A percentile compares a stretch with the other conserved stretches of the same genome.
Evolutionary conservation across 495 filamentous ascomycete genomes (phyloP).

Genomic region (Aspergillus ellipticus): DNA sequence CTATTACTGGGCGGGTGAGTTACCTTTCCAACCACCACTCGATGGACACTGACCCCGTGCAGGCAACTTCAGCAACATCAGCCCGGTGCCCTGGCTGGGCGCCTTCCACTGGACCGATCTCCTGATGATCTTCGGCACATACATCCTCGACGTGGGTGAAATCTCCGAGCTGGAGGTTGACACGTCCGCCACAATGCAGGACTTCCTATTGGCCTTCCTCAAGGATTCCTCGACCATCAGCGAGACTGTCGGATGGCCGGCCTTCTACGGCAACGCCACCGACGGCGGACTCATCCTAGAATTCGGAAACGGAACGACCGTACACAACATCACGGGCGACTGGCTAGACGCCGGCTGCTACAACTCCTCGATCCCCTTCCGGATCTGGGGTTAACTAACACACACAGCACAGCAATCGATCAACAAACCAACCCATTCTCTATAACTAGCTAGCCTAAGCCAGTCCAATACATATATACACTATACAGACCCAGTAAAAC

Average conservation of each 20-base stretch:
- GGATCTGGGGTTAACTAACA: background rate
- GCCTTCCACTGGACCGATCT: constrained; percentile 46
- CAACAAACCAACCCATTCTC: too few relatives aligned
- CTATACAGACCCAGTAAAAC: background rate
- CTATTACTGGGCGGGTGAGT: constrained; percentile 15
- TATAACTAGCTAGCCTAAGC: background rate
- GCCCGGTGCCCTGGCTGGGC: constrained; percentile 37
- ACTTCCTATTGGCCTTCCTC: constrained; percentile 24
- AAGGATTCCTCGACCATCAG: constrained; percentile 8
- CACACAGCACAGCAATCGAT: too few relatives aligned
- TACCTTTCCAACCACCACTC: too few relatives aligned
- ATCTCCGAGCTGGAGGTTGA: constrained; percentile 30
- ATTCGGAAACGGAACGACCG: background rate
- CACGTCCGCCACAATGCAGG: constrained; percentile 38
- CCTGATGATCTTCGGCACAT: constrained; percentile 42
- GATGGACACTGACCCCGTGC: background rate
- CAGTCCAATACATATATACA: background rate
- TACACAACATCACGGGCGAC: background rate
- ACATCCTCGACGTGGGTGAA: constrained; percentile 25
- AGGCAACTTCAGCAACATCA: constrained; percentile 45
- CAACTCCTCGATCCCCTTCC: constrained; percentile 2
- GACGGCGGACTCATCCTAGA: background rate
- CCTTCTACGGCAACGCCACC: background rate
- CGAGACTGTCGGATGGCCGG: background rate
- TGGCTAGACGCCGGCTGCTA: constrained; percentile 4